phyloP scores from a whole-genome alignment of 139 green algal species.

The Pleodorina starrii region DNA sequence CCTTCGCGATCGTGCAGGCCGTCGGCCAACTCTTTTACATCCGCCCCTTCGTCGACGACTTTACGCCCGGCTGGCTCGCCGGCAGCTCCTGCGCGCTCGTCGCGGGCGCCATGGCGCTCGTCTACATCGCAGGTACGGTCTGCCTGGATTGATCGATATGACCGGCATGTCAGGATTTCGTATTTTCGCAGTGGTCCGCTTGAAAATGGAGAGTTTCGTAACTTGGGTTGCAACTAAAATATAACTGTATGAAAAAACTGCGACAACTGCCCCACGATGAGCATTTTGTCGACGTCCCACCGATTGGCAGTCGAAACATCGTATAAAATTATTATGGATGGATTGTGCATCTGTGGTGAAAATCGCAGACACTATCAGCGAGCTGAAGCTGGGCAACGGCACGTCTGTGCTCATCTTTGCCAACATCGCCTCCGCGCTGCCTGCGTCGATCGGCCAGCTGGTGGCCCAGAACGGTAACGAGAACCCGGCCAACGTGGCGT shows the following conservation, averaged over 20 bases:
- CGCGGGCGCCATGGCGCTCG: conserved; percentile 89
- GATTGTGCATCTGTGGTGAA: too few species aligned
- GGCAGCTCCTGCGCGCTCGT: conserved; percentile 80
- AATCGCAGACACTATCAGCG: conserved; percentile 92
- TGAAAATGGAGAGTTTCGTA: too few species aligned
- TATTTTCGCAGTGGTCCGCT: too few species aligned
- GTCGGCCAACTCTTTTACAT: conserved; percentile 93
- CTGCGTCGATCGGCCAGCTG: conserved; percentile 79
- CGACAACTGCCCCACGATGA: too few species aligned
- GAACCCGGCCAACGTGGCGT: conserved; percentile 71
- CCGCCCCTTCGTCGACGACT: conserved; percentile 93
- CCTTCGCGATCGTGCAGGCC: conserved; percentile 91
- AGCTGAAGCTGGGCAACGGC: conserved; percentile 97
- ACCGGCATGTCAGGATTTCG: too few species aligned
- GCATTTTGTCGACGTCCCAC: too few species aligned
- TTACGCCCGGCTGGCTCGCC: conserved; percentile 83
- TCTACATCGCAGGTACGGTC: conserved; percentile 93
- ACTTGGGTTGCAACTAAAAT: too few species aligned
- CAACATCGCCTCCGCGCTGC: conserved; percentile 95
- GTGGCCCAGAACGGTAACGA: conserved; percentile 41
- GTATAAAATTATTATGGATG: too few species aligned
- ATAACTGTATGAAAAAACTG: too few species aligned
- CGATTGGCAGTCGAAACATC: too few species aligned
- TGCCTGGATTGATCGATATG: too few species aligned
- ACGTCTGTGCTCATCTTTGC: conserved; percentile 99